Evolutionary conservation across 2,329 filamentous ascomycete genomes (phyloP), one percentile per base, ranked within the genome.

Genomic region (Pseudogymnoascus sp.): DNA sequence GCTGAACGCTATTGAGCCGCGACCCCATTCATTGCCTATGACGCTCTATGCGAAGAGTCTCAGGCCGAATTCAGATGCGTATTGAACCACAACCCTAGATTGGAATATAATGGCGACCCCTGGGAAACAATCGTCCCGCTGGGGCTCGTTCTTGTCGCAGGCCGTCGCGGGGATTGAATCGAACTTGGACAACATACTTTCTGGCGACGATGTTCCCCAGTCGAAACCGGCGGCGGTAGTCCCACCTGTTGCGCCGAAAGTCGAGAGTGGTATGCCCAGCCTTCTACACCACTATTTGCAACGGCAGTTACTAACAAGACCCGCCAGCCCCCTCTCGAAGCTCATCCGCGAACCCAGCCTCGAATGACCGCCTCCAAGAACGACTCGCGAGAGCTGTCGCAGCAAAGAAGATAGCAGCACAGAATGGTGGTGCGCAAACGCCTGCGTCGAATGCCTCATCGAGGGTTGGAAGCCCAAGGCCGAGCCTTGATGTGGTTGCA

Each of bases 91-190:
- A 54, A 28, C 28, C 47, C 28, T 33, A n/a, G 47, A 54, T 28
- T 7, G 28, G 33, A 54, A 33, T 54, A 54, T 58, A 43, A 73
- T 73, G 71, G 64, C 69, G 41, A 67, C 70, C 59, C 66, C 70
- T 30, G 50, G 62, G 28, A 73, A 75, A 61, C 66, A 83, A 67
- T 77, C 81, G 64, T 82, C 83, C 58, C 82, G 83, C 84, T 92
- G 89, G 89, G 88, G 87, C 50, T 86, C 85, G 33, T 88, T 96
- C 72, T 81, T 97, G 63, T 89, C 92, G 66, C 90, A 93, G 74
- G 92, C 93, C 65, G 91, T 97, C 63, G 92, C 92, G 60, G 92
- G 92, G 63, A 89, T 99, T 62, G 94, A 99, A 77, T 95, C 92
- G 63, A 86, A 90, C 43, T 83, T 99, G 63, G 94, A 99, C 74